Evolutionary conservation across 805 yeast genomes (phyloP).

Genomic region (Huiozyma naganishii): DNA sequence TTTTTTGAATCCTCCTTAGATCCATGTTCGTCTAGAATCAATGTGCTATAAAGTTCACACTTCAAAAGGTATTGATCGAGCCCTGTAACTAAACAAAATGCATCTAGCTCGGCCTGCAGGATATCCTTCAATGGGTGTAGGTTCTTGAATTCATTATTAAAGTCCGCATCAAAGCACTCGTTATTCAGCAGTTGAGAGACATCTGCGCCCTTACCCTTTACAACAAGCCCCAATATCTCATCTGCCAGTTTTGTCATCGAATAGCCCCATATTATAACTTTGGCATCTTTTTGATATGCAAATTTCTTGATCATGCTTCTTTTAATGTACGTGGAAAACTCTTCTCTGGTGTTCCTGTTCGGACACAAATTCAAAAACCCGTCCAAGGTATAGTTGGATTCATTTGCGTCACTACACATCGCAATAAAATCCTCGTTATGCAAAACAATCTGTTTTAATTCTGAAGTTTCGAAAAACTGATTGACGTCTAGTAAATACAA

Average conservation of each 20-base stretch:
- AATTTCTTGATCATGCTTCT: constrained; percentile 36
- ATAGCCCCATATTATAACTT: constrained; percentile 49
- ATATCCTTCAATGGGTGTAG: constrained; percentile 71
- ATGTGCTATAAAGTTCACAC: constrained; percentile 11
- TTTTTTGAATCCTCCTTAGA: constrained; percentile 29
- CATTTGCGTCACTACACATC: constrained; percentile 1
- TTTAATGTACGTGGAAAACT: constrained; percentile 39
- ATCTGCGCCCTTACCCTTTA: constrained; percentile 75
- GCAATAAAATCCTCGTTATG: constrained; percentile 20
- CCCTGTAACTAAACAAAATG: constrained; percentile 32
- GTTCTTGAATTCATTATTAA: constrained; percentile 31
- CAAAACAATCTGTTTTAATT: constrained; percentile 27
- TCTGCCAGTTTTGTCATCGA: constrained; percentile 79
- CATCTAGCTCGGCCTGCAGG: constrained; percentile 52
- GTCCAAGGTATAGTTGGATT: constrained; percentile 1
- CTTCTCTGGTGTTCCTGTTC: constrained; percentile 55
- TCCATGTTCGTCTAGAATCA: constrained; percentile 14
- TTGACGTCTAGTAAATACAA: constrained; percentile 35
- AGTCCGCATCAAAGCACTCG: constrained; percentile 15
- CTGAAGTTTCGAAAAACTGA: constrained; percentile 27
- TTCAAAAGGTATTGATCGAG: constrained; percentile 28
- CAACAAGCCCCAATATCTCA: constrained; percentile 65
- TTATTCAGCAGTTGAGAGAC: constrained; percentile 45
- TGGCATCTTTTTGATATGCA: constrained; percentile 41
- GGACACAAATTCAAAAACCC: constrained; percentile 22